Percentiles rank a stretch among this genome's conserved stretches.
Conservation (phyloP, 345 rosid species). For the Boechera stricta region DNA sequence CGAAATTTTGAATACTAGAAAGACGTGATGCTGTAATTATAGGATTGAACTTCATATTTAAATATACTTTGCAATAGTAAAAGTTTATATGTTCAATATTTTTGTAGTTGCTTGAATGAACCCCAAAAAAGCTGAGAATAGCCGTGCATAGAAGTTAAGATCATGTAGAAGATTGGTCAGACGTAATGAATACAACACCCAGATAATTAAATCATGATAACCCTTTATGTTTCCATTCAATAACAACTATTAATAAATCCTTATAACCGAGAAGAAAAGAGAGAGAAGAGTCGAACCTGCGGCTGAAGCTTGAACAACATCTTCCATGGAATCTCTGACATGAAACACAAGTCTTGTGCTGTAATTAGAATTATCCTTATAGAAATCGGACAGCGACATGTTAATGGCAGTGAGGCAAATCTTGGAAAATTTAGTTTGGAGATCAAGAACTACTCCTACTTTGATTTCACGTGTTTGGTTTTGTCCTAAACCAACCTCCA, state of each 20-base stretch:
- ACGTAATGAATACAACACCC: background rate
- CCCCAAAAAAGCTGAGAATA: background rate
- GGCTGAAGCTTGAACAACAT: conserved; percentile 45
- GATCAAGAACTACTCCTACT: conserved; percentile 52
- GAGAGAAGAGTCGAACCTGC: conserved; percentile 37
- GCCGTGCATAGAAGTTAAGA: too few species aligned
- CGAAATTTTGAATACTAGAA: too few species aligned
- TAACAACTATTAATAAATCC: too few species aligned
- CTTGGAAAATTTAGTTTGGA: conserved; percentile 30
- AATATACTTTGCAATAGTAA: too few species aligned
- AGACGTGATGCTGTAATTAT: too few species aligned
- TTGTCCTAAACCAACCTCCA: conserved; percentile 29
- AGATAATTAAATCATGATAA: too few species aligned
- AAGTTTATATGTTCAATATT: too few species aligned
- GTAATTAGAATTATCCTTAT: conserved; percentile 34
- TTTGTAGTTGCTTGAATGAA: too few species aligned
- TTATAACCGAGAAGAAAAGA: background rate
- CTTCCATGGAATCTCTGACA: conserved; percentile 40
- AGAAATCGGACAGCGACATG: conserved; percentile 45
- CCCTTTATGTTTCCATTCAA: too few species aligned
- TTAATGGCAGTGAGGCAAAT: conserved; percentile 35
- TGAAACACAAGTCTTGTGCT: conserved; percentile 34
- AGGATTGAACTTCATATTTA: too few species aligned
- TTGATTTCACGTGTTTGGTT: conserved; percentile 25
- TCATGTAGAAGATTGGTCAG: background rate